Conservation (phyloP, 805 yeast genomes). For the Kuraishia ogatae region DNA sequence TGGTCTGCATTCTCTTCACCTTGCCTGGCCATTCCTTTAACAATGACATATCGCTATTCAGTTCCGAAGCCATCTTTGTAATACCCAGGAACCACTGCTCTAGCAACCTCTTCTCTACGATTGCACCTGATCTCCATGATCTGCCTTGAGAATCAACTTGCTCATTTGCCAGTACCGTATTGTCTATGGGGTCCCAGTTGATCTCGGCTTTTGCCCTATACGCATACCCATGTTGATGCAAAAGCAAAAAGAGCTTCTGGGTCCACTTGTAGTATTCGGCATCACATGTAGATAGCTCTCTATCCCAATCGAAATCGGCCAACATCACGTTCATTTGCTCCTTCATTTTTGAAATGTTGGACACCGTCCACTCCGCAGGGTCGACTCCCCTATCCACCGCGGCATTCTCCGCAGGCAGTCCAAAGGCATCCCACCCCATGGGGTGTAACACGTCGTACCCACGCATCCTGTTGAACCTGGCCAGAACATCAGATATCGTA, state of each 20-base stretch:
- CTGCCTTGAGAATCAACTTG: conserved; percentile 88
- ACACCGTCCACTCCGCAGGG: conserved; percentile 78
- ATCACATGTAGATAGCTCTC: conserved; percentile 78
- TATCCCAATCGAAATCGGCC: conserved; percentile 89
- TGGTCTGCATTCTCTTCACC: conserved; percentile 82
- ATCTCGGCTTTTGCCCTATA: conserved; percentile 82
- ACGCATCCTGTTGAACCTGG: conserved; percentile 67
- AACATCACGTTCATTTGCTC: conserved; percentile 70
- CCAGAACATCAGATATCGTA: conserved; percentile 78
- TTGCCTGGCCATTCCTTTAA: conserved; percentile 79
- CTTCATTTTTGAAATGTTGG: conserved; percentile 81
- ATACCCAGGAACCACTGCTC: conserved; percentile 94
- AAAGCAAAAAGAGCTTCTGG: conserved; percentile 70
- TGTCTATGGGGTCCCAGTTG: conserved; percentile 97
- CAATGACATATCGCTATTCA: conserved; percentile 53
- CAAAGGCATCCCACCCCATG: conserved; percentile 99
- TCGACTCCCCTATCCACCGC: conserved; percentile 78
- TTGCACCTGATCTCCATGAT: conserved; percentile 96
- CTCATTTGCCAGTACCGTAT: conserved; percentile 92
- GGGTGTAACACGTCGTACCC: conserved; percentile 85
- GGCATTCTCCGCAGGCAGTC: conserved; percentile 97
- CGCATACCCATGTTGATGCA: conserved; percentile 73
- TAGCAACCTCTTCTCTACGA: conserved; percentile 72
- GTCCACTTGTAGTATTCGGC: conserved; percentile 92
- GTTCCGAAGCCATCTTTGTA: conserved; percentile 65